Base-by-base conservation (phyloP, 2,329 filamentous ascomycete genomes). In the Ilyonectria destructans region DNA sequence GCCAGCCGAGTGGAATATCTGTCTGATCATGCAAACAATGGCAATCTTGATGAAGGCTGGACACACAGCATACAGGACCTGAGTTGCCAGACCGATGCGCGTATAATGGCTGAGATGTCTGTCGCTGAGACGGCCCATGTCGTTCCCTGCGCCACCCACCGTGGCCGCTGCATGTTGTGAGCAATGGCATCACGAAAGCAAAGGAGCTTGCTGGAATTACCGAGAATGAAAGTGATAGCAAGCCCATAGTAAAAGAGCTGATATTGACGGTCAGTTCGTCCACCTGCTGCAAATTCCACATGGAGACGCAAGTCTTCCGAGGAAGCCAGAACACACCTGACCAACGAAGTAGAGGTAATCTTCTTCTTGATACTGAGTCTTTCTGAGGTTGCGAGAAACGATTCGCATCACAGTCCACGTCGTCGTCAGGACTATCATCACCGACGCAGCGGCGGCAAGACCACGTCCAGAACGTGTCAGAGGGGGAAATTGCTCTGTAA, bases 11-110 rank as follows among this genome's bases (percentile, higher is more conserved):
- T 37, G 52, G 29, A 70, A 70, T 48, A 70, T 66, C 33, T 66
- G 56, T 17, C 65, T 59, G 37, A 70, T 57, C 62, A 70, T 65
- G 10, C 56, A 45, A n/a, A 70, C 55, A 17, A 70, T 58, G 23
- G 62, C 57, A 9, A 67, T 23, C 15, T 70, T 69, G 62, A 70
- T 62, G 35, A 65, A 70, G n/a, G 59, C 51, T 3, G 69, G 62
- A 12, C 58, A 62, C 5, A 65, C 46, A 31, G 57, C 66, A 46
- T 70, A 70, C 10, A 68, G 35, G 3, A 69, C 56, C 15, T 68
- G 69, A 33, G 57, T 63, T 8, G 69, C 66, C 12, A 70, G 51
- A 5, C 63, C 52, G 33, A 59, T 62, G 15, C 58, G 66, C 13
- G 33, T 21, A 13, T 61, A 68, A 31, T 65, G 66, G 19, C 29